These are phyloP conservation scores for Ganoderma lingzhi DNA, from an alignment of 1,284 basidiomycete species.

Conservation along the genomic window DNA sequence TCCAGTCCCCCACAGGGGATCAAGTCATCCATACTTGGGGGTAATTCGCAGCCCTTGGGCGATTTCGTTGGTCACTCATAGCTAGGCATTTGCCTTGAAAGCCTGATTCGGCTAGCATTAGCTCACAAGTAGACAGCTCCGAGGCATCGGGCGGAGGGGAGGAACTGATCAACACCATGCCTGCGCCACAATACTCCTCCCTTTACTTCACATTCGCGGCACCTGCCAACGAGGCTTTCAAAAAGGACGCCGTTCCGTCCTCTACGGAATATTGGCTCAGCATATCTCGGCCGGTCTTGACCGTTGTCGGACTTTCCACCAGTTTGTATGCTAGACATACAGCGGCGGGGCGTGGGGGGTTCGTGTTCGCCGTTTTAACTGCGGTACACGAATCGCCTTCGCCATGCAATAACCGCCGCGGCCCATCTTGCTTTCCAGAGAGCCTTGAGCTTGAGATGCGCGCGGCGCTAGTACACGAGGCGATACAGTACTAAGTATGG, in stretches of 20 bases:
- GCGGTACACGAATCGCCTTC: neutral
- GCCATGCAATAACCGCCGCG: no score
- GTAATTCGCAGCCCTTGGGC: neutral
- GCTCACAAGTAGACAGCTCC: neutral
- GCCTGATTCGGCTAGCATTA: neutral
- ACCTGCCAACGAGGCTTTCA: neutral
- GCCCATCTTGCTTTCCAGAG: neutral
- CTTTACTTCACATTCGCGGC: neutral
- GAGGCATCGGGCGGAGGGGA: neutral
- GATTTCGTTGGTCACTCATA: neutral
- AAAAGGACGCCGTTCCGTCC: neutral
- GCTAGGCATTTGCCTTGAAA: neutral
- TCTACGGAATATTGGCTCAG: neutral
- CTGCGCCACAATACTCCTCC: neutral
- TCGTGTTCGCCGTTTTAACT: neutral
- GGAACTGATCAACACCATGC: neutral
- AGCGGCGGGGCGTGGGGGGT: no score
- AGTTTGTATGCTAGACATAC: neutral
- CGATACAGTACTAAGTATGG: neutral
- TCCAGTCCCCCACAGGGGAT: neutral
- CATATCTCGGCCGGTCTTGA: neutral
- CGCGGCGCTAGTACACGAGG: neutral
- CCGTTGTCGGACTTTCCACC: neutral
- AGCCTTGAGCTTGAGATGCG: neutral
- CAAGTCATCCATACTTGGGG: neutral